Base-by-base conservation (phyloP, 768 basidiomycete genomes). In the Pleurotus cornucopiae region DNA sequence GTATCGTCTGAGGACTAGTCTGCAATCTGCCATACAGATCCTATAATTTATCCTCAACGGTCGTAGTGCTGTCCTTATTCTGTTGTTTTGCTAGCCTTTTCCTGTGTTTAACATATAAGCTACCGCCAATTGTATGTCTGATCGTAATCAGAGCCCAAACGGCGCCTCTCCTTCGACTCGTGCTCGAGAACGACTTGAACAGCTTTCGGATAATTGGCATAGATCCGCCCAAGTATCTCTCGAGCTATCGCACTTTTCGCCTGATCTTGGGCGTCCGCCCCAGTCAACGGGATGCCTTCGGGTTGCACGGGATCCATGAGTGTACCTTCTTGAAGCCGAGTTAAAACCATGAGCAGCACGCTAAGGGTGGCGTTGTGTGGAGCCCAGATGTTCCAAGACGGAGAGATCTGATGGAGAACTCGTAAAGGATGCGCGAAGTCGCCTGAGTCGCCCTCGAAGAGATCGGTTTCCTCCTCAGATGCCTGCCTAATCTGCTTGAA, bases 381-480 rank as follows among this genome's bases (percentile, higher is more conserved):
- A 44, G 73, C 74, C 90, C 88, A 91, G 45, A 71, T 65, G 46
- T 82, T 78, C 82, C 85, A 88, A 20, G 75, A 67, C 9, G 88
- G 86, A 4, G 84, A 77, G 53, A 87, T 76, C 57, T 82, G 79
- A 60, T 84, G 81, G 3, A 91, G 73, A 38, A 86, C 67, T 58
- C 80, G 75, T 37, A 91, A 71, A 5, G 81, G 75, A 63, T 81
- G 78, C n/a, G 76, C 80, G 55, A 82, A 76, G 67, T 88, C 85
- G 48, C 72, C 64, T 7, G 58, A 61, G 44, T 63, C 57, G 18
- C 46, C 58, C 21, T 62, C 55, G 23, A 60, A 39, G 34, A 61
- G 44, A 13, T 61, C 53, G 11, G 40, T 20, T 16, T 61, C 49
- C 58, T 66, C 63, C 18, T 63, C 49, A 6, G 59, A 58, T 58